Evolutionary conservation across 805 yeast genomes (phyloP), one percentile per base, ranked within the genome.

Genomic region (Ogataea salicorniae): DNA sequence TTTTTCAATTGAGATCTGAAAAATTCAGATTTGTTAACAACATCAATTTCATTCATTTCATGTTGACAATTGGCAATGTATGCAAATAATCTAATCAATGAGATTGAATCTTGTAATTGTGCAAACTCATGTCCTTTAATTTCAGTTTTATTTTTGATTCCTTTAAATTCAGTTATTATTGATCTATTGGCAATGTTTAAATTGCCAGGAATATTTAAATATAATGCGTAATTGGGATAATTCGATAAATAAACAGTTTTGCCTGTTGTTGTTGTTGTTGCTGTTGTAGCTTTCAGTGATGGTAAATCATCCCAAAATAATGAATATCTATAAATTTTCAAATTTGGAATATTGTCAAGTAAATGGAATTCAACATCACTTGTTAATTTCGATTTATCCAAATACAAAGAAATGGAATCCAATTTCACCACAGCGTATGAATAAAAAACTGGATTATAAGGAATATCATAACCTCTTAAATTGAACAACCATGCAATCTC

Each of bases 401-500:
- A 67, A 56, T 70, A 79, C 36, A 79, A 56, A 2, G 55, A 58
- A 20, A 70, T 64, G 15, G 60, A 58, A 41, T 67, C 68, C 4
- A 57, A 59, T 7, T 75, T 69, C 20, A 83, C 70, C 1, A 76
- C 61, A 1, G 79, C 70, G 57, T 82, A 86, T 8, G 91, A 73
- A 66, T 81, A 89, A 63, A 92, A 94, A 2, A 90, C 92, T 0
- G 98, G 97, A 59, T 84, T 84, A 62, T 76, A 92, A 5, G 83
- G 83, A 49, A 92, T 83, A 63, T 92, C 98, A 20, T 57, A 51
- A 15, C 82, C 83, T 49, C 83, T 64, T 47, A 78, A 61, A 52
- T 77, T 77, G 49, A 77, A 61, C 29, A 75, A 56, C 81, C 81
- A 77, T 5, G 81, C 81, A 47, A 76, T 66, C 52, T 76, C 79